Evolutionary conservation across 495 filamentous ascomycete genomes (phyloP).

Genomic region (Cercophora newfieldiana): DNA sequence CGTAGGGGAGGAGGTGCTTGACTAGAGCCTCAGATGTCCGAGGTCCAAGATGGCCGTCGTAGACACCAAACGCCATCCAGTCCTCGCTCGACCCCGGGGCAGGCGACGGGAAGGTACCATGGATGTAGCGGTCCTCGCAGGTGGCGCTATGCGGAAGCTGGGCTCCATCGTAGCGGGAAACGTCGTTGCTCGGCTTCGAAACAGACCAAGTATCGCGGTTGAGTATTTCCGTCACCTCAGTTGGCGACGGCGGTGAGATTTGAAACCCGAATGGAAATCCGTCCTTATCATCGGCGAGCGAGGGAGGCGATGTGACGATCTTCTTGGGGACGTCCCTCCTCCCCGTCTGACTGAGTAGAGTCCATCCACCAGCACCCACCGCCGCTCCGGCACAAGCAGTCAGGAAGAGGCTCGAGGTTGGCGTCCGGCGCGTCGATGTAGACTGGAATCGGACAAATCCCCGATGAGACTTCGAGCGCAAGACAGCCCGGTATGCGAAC

Average conservation of each 20-base stretch:
- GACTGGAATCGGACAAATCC: too few species aligned
- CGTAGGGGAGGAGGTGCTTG: constrained; percentile 19
- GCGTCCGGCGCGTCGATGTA: too few species aligned
- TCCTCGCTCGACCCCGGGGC: constrained; percentile 32
- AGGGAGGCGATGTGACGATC: too few species aligned
- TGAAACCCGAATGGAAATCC: constrained; percentile 22
- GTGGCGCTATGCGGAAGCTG: constrained; percentile 49
- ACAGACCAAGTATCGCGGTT: constrained; percentile 34
- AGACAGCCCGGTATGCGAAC: too few species aligned
- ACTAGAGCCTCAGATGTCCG: constrained; percentile 16
- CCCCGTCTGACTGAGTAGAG: too few species aligned
- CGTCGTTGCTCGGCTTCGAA: constrained; percentile 29
- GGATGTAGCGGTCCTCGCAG: constrained; percentile 51
- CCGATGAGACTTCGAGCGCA: too few species aligned
- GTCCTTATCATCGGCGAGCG: not conserved
- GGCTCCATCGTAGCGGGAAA: constrained; percentile 47
- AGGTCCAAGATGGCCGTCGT: constrained; percentile 21
- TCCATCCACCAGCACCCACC: too few species aligned
- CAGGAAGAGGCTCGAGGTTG: too few species aligned
- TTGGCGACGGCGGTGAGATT: constrained; percentile 23
- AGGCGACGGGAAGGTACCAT: constrained; percentile 46
- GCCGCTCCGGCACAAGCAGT: too few species aligned
- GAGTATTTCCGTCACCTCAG: constrained; percentile 30
- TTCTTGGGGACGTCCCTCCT: too few species aligned
- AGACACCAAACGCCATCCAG: constrained; percentile 44